Evolutionary conservation across 2,329 filamentous ascomycete genomes (phyloP), one percentile per base, ranked within the genome.

Genomic region (Sporothrix brunneoviolacea): DNA sequence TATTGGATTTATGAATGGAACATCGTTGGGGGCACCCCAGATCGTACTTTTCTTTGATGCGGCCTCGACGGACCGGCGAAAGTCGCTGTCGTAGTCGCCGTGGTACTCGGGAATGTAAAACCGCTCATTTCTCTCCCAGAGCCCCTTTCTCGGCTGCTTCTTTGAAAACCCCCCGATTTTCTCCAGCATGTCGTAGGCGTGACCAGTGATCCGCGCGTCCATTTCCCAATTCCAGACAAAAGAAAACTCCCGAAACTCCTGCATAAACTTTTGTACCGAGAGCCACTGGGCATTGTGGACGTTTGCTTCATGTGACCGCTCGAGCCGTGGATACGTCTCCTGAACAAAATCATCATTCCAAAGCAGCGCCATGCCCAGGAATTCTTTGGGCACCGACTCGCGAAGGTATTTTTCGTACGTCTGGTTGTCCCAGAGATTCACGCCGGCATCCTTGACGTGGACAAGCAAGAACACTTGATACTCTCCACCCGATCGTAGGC

Each of bases 221-320:
- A 89, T 86, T 63, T 93, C 88, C 87, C 86, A 91, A 64, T 91
- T 91, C 86, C 88, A 93, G 58, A 89, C 75, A 59, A 79, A 89
- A 58, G 91, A 85, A 57, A 87, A 93, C 59, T 91, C 82, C 0
- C 86, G 86, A 59, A 89, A 83, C 44, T 85, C 83, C 60, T 85
- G 76, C 52, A 80, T 80, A 62, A 91, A 90, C 66, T 83, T 84
- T 62, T 90, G 86, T 3, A 90, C 74, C 6, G 84, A 83, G 57
- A 88, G 74, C 72, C 83, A 88, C 60, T 88, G 83, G 27, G 76
- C 72, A 24, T 74, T 73, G 58, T 81, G 77, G n/a, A 80, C 79
- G 46, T 67, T 71, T 54, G 71, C 65, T 50, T 74, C 72, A 47
- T 73, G 67, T 7, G 68, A 18, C 9, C 30, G 77, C 51, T 86